phyloP scores from a whole-genome alignment of 2,329 filamentous ascomycete genomes.

The Exophiala dermatitidis region DNA sequence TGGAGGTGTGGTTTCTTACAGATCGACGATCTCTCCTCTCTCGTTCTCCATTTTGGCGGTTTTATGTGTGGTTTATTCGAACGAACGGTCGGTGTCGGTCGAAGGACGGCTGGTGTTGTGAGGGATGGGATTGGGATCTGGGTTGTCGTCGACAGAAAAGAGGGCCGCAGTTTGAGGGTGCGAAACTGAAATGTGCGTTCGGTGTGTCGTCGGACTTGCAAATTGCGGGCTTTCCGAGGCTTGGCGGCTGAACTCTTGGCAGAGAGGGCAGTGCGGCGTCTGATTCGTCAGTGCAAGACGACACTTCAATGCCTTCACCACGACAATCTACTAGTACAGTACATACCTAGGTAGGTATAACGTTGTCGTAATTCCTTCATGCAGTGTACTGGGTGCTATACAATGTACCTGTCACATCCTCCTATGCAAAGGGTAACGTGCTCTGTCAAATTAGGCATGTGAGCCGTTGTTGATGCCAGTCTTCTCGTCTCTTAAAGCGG shows the following conservation, averaged over 20 bases:
- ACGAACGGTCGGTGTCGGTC: neutral
- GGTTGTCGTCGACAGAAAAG: constrained; percentile 1
- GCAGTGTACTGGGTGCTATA: too few species aligned
- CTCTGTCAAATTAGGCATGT: too few species aligned
- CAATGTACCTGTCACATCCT: too few species aligned
- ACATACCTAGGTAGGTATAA: too few species aligned
- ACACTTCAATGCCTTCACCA: too few species aligned
- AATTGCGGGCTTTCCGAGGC: neutral
- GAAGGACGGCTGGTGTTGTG: neutral
- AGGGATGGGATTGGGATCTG: neutral
- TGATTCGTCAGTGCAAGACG: neutral
- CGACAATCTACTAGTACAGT: too few species aligned
- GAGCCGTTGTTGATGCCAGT: too few species aligned
- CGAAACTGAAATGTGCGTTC: neutral
- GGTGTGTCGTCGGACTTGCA: neutral
- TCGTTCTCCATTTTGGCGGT: constrained; percentile 93
- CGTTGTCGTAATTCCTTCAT: too few species aligned
- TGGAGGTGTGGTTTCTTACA: constrained; percentile 50
- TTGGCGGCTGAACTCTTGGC: constrained; percentile 4
- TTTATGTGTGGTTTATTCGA: neutral
- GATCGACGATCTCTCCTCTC: constrained; percentile 98
- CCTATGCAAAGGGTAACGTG: too few species aligned
- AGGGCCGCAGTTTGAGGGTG: neutral
- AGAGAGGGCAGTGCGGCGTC: neutral
- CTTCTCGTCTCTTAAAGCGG: too few species aligned